phyloP scores from a whole-genome alignment of 805 yeast genomes.

The Lachancea sp. region DNA sequence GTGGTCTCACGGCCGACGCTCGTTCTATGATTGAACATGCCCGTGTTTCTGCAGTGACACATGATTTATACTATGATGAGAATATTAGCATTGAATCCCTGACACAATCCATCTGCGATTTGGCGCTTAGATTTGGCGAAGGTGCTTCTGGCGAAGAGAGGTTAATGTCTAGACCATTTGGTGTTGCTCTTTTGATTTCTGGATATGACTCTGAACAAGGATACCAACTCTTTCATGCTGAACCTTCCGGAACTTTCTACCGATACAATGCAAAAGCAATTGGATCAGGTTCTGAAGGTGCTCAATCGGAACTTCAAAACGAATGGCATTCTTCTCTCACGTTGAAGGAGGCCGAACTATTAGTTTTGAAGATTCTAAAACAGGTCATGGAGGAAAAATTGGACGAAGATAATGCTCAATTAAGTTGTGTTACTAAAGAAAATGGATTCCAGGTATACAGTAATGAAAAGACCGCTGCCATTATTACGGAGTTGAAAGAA shows the following conservation, averaged over 20 bases:
- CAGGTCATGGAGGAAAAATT: conserved; percentile 99
- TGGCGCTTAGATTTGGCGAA: conserved; percentile 94
- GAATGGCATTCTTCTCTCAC: conserved; percentile 93
- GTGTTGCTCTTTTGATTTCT: conserved; percentile 93
- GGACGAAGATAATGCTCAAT: conserved; percentile 90
- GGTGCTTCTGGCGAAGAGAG: conserved; percentile 95
- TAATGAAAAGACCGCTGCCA: conserved; percentile 75
- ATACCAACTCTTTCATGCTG: conserved; percentile 96
- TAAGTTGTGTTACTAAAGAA: conserved; percentile 84
- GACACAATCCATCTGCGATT: conserved; percentile 94
- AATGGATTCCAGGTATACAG: conserved; percentile 80
- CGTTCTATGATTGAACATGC: conserved; percentile 99
- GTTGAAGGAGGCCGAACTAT: conserved; percentile 83
- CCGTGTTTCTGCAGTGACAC: conserved; percentile 81
- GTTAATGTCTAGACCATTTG: conserved; percentile 93
- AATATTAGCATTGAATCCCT: conserved; percentile 85
- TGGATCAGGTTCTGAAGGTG: conserved; percentile 98
- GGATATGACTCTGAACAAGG: conserved; percentile 92
- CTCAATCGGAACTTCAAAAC: conserved; percentile 94
- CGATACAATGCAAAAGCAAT: conserved; percentile 98
- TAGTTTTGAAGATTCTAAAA: conserved; percentile 81
- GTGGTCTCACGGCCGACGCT: conserved; percentile 98
- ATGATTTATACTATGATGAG: conserved; percentile 85
- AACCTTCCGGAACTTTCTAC: conserved; percentile 97
- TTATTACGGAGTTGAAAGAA: conserved; percentile 71